Evolutionary conservation across 164 flowering plant species (phyloP).

Genomic region (Santalum album): DNA sequence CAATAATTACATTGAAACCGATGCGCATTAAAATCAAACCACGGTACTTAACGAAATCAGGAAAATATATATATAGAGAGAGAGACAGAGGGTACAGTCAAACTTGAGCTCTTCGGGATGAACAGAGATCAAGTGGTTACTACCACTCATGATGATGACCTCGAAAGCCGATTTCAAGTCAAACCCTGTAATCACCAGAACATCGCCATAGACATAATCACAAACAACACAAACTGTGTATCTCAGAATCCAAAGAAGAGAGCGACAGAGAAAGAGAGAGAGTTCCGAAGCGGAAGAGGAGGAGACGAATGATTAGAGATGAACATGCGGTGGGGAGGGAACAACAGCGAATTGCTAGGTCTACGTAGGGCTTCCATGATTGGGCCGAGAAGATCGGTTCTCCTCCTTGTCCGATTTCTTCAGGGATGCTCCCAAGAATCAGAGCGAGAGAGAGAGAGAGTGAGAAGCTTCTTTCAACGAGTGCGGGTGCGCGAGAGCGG

Average conservation of each 20-base stretch:
- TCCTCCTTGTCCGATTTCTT: too few relatives aligned
- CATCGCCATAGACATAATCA: neutral
- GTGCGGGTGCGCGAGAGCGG: neutral
- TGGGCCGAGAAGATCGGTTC: constrained; percentile 4
- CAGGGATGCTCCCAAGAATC: too few relatives aligned
- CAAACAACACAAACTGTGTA: neutral
- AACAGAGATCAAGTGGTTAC: constrained; percentile 53
- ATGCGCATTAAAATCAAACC: neutral
- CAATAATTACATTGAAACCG: too few relatives aligned
- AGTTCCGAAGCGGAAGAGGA: neutral
- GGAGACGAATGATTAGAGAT: neutral
- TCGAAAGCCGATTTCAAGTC: too few relatives aligned
- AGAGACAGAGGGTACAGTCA: constrained; percentile 28
- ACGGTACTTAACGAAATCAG: neutral
- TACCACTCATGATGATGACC: constrained; percentile 21
- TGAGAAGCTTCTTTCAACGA: neutral
- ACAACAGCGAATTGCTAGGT: constrained; percentile 1
- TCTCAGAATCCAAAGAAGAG: neutral
- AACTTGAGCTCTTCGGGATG: constrained; percentile 76
- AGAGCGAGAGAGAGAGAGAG: constrained; percentile 4
- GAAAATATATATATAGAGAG: neutral
- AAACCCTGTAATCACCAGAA: constrained; percentile 7
- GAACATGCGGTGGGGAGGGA: constrained; percentile 9
- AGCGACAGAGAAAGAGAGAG: constrained; percentile 7
- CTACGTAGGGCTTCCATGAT: constrained; percentile 3